Conservation (phyloP, 148 eudicot genomes). For the Fallopia convolvulus region DNA sequence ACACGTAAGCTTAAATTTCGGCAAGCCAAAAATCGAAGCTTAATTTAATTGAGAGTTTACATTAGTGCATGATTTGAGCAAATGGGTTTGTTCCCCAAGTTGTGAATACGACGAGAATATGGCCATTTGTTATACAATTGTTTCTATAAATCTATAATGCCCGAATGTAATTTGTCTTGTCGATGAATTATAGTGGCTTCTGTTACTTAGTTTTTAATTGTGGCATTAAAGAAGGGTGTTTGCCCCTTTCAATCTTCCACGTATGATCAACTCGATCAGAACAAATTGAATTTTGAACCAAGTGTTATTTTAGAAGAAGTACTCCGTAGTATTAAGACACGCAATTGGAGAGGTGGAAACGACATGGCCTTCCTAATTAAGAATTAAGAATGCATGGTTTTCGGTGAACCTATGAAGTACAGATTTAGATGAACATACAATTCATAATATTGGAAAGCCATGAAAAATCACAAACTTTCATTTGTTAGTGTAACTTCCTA, state of each 20-base stretch:
- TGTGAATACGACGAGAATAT: slow-evolving; percentile 1
- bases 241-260: not conserved
- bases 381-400: not conserved
- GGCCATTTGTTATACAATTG: not conserved
- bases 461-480: too few relatives aligned
- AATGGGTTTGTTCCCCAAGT: slow-evolving; percentile 1
- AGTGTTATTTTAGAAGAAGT: not conserved
- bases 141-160: not conserved
- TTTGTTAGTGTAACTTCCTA: too few relatives aligned
- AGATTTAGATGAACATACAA: too few relatives aligned
- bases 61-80: slow-evolving; percentile 7
- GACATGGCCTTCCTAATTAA: not conserved
- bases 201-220: not conserved
- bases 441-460: too few relatives aligned
- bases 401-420: too few relatives aligned
- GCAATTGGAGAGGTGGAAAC: not conserved
- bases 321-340: not conserved
- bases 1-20: not conserved
- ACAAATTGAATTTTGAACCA: not conserved
- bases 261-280: not conserved
- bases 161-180: not conserved
- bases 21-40: not conserved
- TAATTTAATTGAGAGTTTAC: not conserved
- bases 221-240: not conserved
- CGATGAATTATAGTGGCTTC: not conserved